Evolutionary conservation across 805 yeast genomes (phyloP), one percentile per base, ranked within the genome.

Genomic region (Candida vaughaniae): DNA sequence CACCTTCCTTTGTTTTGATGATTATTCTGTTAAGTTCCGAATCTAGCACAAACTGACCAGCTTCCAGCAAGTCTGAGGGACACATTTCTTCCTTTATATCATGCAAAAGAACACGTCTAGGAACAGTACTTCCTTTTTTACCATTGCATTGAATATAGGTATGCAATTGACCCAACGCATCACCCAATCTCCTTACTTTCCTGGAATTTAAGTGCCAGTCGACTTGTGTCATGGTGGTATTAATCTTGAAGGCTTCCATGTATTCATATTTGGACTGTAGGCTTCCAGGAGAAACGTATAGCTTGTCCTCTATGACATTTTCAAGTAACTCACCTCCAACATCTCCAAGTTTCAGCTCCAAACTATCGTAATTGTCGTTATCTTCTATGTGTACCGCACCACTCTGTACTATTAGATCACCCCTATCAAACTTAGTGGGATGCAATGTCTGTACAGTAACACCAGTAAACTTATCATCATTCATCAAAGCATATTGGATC

Each of bases 371-470:
- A 8, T 78, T 75, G 22, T 80, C 85, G 7, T 55, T 45, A 3
- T 53, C 54, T 0, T 35, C 36, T 1, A 86, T 66, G 0, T 53
- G 47, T 0, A 77, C 48, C 17, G 66, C 66, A 2, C 52, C 52
- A 1, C 85, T 70, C 45, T 84, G 95, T 12, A 68, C 57, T 2
- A 93, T 55, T 0, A 91, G 74, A 1, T 70, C 65, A 1, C 99
- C 99, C 22, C 65, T 68, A 49, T 93, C 99, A 52, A 93, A 93
- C 53, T 79, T 73, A 1, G 83, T 72, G 0, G 97, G 96, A 53
- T 93, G 96, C 16, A 93, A 60, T 0, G 96, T 86, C 56, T 93
- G 99, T 0, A 93, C 75, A 0, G 96, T 77, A 12, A 88, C 95
- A 0, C 98, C 99, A 0, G 97, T 83, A 12, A 32, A 41, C 0